These are phyloP conservation scores for Alternaria sp. DNA, from an alignment of 2,329 filamentous ascomycete species.

Conservation along the genomic window DNA sequence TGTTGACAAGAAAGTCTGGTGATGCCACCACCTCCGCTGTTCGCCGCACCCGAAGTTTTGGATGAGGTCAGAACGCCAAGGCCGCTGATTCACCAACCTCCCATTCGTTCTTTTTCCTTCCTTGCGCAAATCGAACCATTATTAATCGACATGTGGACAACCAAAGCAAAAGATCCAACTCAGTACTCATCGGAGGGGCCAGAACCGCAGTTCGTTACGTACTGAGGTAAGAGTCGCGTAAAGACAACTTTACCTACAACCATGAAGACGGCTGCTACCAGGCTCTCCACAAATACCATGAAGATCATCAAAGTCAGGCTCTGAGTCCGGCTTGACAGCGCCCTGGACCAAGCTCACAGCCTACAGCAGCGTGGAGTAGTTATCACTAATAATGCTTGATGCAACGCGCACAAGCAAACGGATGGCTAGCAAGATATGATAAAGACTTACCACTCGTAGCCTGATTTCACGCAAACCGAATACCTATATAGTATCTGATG, in stretches of 20 bases:
- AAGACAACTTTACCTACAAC: too few species aligned
- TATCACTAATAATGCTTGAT: too few species aligned
- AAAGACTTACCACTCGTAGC: too few species aligned
- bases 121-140: background rate
- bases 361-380: too few species aligned
- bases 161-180: too few species aligned
- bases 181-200: too few species aligned
- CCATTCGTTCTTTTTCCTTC: slow-evolving; percentile 4
- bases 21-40: slow-evolving; percentile 31
- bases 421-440: too few species aligned
- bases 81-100: slow-evolving; percentile 20
- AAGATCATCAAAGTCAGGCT: background rate
- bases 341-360: background rate
- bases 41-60: slow-evolving; percentile 35
- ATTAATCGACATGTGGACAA: background rate
- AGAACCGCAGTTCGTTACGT: too few species aligned
- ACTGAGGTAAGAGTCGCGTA: too few species aligned
- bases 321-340: background rate
- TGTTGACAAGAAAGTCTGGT: slow-evolving; percentile 23
- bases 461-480: too few species aligned
- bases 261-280: background rate
- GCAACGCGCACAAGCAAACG: too few species aligned
- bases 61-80: slow-evolving; percentile 44
- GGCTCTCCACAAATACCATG: background rate
- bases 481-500: background rate